Evolutionary conservation across 2,329 filamentous ascomycete genomes (phyloP), one percentile per base, ranked within the genome.

Genomic region (Ascochyta clinopodiicola): DNA sequence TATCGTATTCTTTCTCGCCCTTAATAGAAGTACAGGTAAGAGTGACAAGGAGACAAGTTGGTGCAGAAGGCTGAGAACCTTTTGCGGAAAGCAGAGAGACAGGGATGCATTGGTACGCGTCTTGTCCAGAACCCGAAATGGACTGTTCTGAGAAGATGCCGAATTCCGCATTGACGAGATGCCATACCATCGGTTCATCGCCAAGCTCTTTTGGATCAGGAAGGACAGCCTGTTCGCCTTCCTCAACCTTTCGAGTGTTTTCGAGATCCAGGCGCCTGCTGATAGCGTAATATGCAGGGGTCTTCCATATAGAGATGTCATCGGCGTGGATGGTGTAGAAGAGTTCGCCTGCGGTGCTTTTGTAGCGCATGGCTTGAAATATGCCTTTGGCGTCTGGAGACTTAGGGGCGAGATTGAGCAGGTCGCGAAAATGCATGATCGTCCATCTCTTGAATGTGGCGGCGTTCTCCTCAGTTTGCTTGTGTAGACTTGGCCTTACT

Each of bases 391-490:
- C 4, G 46, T 51, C 6, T 24, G 35, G 3, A 2, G 22, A 1
- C 29, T 38, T 19, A 6, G 43, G 24, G 5, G 25, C 8, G 25
- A 29, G 32, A 3, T 51, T 39, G 3, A 66, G 34, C 15, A 68
- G n/a, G 39, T 68, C 65, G 44, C 55, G 56, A 42, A 57, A 60
- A 46, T 68, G 65, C 25, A 68, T 44, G 29, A 60, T 52, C 0
- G 64, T 63, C 65, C 65, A 68, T n/a, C 60, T 51, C n/a, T 50
- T 34, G 48, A 68, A 64, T 0, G 17, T 55, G 2, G 21, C 29
- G 0, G 56, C 43, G 12, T 55, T 56, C 5, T 36, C 8, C 2
- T 36, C 27, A 2, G 34, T 56, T 19, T 48, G 39, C 9, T 25
- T 4, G 27, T 49, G 56, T 0, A 67, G 59, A 34, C 45, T 58